Evolutionary conservation across 441 rosid genomes (phyloP), one percentile per base, ranked within the genome.

Genomic region (Populus hybrid): DNA sequence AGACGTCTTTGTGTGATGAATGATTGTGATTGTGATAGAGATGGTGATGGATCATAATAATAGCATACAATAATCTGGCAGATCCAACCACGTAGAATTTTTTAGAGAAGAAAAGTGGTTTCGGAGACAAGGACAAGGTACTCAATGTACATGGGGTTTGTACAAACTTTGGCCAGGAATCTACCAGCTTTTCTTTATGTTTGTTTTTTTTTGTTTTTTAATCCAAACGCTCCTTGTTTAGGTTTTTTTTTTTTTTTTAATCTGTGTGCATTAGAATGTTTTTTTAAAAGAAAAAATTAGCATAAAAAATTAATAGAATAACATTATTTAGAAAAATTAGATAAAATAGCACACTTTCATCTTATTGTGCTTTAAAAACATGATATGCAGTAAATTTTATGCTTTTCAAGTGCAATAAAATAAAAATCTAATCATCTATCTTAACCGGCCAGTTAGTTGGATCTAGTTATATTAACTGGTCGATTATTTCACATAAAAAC

Each of bases 141-240:
- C 18, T 70, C 77, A 71, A 34, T 32, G 1, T 46, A 46, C 12
- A 38, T 38, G 1, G 79, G 50, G 30, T 1, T 32, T 34, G 46
- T 14, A 30, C 34, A 21, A 36, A 4, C 34, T 38, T 40, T 38
- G 57, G 24, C 28, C 23, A 73, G 76, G 83, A 71, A 77, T 83
- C 82, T 53, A 34, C 66, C 79, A 69, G 76, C 83, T 75, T 75
- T 83, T 72, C 69, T 72, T 69, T 12, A 23, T 26, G 46, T 32
- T 7, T 24, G 24, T 24, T 24, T 24, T 24, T 24, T 18, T 38
- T 9, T 9, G 0, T 75, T 70, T 79, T 57, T 73, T 78, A 85
- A 76, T 77, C 76, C 72, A 71, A 77, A 69, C 84, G 57, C 81
- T 76, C 81, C 68, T 68, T 76, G 77, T n/a, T n/a, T n/a, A n/a